Evolutionary conservation across 208 protist genomes (phyloP), one percentile per base, ranked within the genome.

Genomic region (Trypanosoma platydactyli): DNA sequence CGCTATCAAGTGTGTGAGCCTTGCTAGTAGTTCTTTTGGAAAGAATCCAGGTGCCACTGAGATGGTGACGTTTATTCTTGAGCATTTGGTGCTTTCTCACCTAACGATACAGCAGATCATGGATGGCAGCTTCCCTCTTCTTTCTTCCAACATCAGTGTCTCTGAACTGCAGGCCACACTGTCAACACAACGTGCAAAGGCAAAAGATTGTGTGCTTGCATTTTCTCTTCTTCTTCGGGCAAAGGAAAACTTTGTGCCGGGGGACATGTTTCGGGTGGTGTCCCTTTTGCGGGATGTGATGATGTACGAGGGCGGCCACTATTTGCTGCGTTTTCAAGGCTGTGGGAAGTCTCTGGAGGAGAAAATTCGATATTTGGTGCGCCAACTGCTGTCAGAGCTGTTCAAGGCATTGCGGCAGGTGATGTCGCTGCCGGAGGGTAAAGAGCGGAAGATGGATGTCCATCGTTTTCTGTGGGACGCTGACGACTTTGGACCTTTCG

Each of bases 401-500:
- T 87, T 85, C 58, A 55, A 49, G 3, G 60, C 79, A 2, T 51
- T 94, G 33, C 72, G 50, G 11, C 46, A 38, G 1, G 69, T 71
- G 13, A 52, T 73, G 57, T 76, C 55, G 73, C 42, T 60, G 60
- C 45, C 64, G 75, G 57, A 73, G 64, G 67, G 61, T 60, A 49
- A 63, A 64, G 54, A 57, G 53, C 35, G 59, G 68, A 53, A 62
- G 63, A 16, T 68, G 58, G 54, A 70, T 72, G 76, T 83, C 40
- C 79, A 90, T 52, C 71, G 72, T 54, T 92, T 88, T 67, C 40
- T 92, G 38, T 61, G 77, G 7, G 74, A 88, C 57, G 25, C 79
- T 27, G 85, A 81, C 76, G 73, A 80, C 65, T 88, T 88, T 76
- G 81, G 77, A 33, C 50, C 68, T 5, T 83, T 84, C 72, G 64